Evolutionary conservation across 352 stramenopile genomes (phyloP).

Genomic region (Phytopythium aichiense): DNA sequence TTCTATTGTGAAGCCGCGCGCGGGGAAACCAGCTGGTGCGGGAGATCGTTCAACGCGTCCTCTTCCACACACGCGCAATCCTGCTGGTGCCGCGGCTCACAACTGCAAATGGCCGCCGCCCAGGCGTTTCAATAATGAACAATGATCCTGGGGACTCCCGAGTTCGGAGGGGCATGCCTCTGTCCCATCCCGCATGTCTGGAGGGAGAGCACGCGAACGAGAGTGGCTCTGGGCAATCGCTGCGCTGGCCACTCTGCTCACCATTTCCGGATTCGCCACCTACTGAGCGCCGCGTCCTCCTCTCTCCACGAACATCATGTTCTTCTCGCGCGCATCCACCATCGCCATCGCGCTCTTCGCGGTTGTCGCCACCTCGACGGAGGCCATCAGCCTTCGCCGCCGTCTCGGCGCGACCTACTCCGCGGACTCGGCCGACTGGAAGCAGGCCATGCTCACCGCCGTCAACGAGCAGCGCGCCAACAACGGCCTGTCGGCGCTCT

Average conservation of each 20-base stretch:
- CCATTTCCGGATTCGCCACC: conserved; percentile 5
- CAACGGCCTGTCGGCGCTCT: conserved; percentile 22
- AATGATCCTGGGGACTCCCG: too few relatives aligned
- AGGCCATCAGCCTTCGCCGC: conserved; percentile 3
- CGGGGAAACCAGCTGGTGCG: background rate
- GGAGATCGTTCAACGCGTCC: conserved; percentile 1
- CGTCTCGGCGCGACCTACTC: conserved; percentile 4
- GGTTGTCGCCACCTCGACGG: background rate
- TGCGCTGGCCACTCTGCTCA: background rate
- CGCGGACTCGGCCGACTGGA: conserved; percentile 3
- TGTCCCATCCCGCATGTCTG: background rate
- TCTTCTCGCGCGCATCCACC: background rate
- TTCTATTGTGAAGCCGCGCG: background rate
- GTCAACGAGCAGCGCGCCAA: conserved; percentile 45
- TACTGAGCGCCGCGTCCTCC: too few relatives aligned
- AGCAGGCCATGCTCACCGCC: conserved; percentile 32
- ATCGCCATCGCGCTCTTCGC: background rate
- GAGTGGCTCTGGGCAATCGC: background rate
- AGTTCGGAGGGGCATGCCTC: background rate
- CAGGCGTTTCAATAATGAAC: too few relatives aligned
- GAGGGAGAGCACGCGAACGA: background rate
- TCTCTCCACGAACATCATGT: background rate
- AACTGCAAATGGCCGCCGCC: background rate
- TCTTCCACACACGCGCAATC: conserved; percentile 1
- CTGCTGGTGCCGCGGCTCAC: background rate